These are phyloP conservation scores for Paecilomyces sp. DNA, from an alignment of 2,329 filamentous ascomycete species.

Conservation along the genomic window DNA sequence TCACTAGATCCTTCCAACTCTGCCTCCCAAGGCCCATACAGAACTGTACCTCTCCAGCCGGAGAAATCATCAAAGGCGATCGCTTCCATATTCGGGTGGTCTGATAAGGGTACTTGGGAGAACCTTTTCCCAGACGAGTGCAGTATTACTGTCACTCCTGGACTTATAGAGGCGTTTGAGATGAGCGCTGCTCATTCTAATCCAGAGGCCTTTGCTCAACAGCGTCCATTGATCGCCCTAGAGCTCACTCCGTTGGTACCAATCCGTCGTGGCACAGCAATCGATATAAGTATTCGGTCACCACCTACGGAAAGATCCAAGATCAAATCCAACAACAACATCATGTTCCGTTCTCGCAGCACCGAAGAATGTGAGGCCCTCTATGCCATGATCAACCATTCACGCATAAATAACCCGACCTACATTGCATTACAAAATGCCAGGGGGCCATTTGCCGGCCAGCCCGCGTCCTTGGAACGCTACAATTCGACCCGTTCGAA, in stretches of 20 bases:
- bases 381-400: constrained; percentile 79
- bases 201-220: constrained; percentile 11
- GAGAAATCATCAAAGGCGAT: constrained; percentile 48
- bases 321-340: constrained; percentile 65
- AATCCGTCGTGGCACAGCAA: constrained; percentile 79
- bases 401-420: constrained; percentile 85
- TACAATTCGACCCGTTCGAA: constrained; percentile 39
- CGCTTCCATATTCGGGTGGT: constrained; percentile 57
- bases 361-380: constrained; percentile 71
- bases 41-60: constrained; percentile 42
- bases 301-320: constrained; percentile 67
- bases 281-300: constrained; percentile 91
- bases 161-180: constrained; percentile 58
- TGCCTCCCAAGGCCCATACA: constrained; percentile 66
- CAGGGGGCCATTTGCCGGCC: constrained; percentile 53
- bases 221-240: constrained; percentile 57
- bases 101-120: constrained; percentile 57
- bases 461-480: constrained; percentile 43
- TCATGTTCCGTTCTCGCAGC: constrained; percentile 80
- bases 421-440: constrained; percentile 74
- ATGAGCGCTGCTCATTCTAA: constrained; percentile 40
- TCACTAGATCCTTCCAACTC: constrained; percentile 75
- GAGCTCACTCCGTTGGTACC: constrained; percentile 89
- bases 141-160: constrained; percentile 55
- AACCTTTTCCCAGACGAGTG: constrained; percentile 56